These are phyloP conservation scores for Ophiorrhiza pumila DNA, from an alignment of 257 asterid species.

Conservation along the genomic window DNA sequence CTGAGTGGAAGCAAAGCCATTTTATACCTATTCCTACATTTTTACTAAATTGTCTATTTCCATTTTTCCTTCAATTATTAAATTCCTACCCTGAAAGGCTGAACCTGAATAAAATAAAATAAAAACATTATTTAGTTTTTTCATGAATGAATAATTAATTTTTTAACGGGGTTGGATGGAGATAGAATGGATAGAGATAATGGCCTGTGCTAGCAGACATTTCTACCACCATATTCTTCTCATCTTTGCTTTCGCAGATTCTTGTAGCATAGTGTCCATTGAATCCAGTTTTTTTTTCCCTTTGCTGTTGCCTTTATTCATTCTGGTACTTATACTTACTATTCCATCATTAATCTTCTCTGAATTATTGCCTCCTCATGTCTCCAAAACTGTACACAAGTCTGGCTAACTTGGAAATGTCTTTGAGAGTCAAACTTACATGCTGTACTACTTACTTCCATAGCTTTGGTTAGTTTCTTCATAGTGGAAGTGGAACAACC, in stretches of 20 bases:
- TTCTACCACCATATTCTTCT: constrained; percentile 81
- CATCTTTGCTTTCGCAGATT: constrained; percentile 74
- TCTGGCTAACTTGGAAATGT: constrained; percentile 25
- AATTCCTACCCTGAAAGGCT: background rate
- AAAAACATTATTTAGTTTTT: background rate
- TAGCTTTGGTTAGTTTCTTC: constrained; percentile 23
- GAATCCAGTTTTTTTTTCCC: constrained; percentile 30
- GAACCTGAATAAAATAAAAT: constrained; percentile 2
- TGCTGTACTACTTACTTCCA: background rate
- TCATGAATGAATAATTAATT: constrained; percentile 17
- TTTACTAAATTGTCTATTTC: background rate
- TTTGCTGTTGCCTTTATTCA: constrained; percentile 21
- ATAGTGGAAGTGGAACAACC: constrained; percentile 20
- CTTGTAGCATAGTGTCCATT: constrained; percentile 62
- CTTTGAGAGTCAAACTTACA: constrained; percentile 43
- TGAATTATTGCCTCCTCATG: constrained; percentile 29
- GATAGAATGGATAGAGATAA: constrained; percentile 62
- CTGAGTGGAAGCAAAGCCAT: constrained; percentile 28
- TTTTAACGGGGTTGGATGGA: constrained; percentile 41
- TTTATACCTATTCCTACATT: constrained; percentile 3
- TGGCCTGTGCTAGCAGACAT: constrained; percentile 78
- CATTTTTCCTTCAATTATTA: constrained; percentile 2
- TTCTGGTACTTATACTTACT: constrained; percentile 47
- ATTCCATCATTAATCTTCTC: constrained; percentile 28
- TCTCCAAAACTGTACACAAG: constrained; percentile 14